phyloP scores from a whole-genome alignment of 768 basidiomycete species.

The Phaeotremella skinneri region DNA sequence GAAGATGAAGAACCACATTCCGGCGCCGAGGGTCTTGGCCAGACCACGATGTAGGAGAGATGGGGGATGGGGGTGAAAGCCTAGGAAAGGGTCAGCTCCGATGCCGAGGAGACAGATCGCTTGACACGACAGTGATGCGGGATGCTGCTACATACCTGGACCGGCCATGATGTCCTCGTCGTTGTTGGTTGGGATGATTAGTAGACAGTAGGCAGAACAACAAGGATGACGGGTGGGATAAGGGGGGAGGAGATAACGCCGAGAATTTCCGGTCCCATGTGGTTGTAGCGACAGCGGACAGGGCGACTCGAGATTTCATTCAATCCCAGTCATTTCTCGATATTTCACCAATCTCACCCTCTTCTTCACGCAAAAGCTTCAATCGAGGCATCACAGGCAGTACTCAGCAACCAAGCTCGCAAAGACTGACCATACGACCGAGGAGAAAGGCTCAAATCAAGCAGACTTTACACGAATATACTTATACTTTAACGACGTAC shows the following conservation, averaged over 20 bases:
- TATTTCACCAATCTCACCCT: not conserved
- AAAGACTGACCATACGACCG: too few relatives aligned
- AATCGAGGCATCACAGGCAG: too few relatives aligned
- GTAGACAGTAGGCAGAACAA: too few relatives aligned
- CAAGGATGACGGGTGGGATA: too few relatives aligned
- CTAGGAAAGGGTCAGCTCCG: constrained; percentile 44
- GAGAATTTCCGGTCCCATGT: constrained; percentile 1
- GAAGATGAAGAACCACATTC: constrained; percentile 99
- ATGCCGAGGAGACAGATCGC: not conserved
- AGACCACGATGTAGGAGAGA: constrained; percentile 72
- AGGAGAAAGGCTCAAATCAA: too few relatives aligned
- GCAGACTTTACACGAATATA: too few relatives aligned
- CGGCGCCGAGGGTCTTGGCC: constrained; percentile 79
- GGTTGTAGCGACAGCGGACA: not conserved
- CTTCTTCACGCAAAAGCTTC: too few relatives aligned
- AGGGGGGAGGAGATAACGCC: constrained; percentile 8
- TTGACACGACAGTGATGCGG: not conserved
- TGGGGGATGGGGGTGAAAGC: constrained; percentile 86
- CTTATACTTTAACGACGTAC: too few relatives aligned
- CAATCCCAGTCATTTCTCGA: too few relatives aligned
- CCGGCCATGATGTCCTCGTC: constrained; percentile 28
- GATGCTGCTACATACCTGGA: constrained; percentile 25
- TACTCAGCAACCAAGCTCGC: too few relatives aligned
- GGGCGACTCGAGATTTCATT: not conserved
- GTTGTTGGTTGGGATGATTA: not conserved